Evolutionary conservation across 2,329 filamentous ascomycete genomes (phyloP).

Genomic region (Ustulina deusta): DNA sequence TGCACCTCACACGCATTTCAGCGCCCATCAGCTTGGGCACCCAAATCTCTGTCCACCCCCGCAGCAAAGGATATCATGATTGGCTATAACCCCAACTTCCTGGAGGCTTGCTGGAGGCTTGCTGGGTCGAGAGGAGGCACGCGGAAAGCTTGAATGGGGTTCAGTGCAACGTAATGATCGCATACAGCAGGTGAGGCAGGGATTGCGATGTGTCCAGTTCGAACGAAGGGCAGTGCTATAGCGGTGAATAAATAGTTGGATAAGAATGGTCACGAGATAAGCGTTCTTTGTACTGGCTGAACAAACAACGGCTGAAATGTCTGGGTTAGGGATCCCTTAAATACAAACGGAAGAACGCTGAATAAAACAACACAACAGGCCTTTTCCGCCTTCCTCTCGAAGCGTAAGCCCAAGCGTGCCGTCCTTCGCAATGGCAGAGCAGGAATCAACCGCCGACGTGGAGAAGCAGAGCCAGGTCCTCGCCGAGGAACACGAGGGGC

Average conservation of each 20-base stretch:
- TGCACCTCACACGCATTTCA: constrained; percentile 12
- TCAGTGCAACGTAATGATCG: constrained; percentile 14
- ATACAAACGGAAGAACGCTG: background rate
- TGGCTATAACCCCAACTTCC: constrained; percentile 9
- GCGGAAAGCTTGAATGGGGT: constrained; percentile 6
- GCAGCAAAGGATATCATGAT: constrained; percentile 24
- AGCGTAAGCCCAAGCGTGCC: background rate
- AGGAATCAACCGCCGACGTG: constrained; percentile 39
- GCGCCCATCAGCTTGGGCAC: constrained; percentile 2
- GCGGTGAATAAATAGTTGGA: constrained; percentile 29
- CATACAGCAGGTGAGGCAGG: constrained; percentile 7
- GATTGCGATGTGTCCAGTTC: constrained; percentile 16
- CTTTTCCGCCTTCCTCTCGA: background rate
- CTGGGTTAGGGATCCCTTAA: constrained; percentile 5
- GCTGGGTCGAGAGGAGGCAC: background rate
- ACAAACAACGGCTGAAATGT: background rate
- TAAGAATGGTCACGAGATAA: too few relatives aligned
- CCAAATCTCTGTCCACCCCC: constrained; percentile 24
- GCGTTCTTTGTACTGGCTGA: background rate
- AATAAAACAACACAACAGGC: background rate
- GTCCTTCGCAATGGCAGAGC: constrained; percentile 42
- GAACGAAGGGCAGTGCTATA: too few relatives aligned
- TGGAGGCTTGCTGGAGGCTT: background rate
- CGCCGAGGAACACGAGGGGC: constrained; percentile 42
- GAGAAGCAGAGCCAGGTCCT: constrained; percentile 44